Conservation (phyloP, 140 eudicot genomes). For the Cichorium intybus region DNA sequence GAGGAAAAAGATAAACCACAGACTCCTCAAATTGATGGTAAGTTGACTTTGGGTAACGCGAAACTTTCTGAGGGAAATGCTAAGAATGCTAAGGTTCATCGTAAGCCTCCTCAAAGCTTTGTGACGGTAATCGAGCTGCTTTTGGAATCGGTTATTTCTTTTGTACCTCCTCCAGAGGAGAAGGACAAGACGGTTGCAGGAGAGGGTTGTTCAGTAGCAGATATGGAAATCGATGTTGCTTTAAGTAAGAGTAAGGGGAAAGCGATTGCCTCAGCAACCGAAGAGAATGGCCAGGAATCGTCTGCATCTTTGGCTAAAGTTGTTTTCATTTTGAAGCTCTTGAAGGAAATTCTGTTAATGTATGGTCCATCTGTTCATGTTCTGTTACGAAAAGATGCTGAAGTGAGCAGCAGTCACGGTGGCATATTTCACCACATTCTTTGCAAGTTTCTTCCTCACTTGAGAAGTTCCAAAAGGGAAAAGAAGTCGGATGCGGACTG, state of each 20-base stretch:
- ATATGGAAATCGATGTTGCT: conserved; percentile 84
- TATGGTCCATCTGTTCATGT: conserved; percentile 87
- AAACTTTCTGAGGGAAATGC: conserved; percentile 54
- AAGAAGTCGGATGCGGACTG: conserved; percentile 83
- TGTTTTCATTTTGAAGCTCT: conserved; percentile 82
- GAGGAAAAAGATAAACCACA: conserved; percentile 64
- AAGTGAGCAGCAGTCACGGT: conserved; percentile 54
- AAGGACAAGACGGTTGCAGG: conserved; percentile 46
- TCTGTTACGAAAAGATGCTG: conserved; percentile 81
- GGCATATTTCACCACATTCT: conserved; percentile 87
- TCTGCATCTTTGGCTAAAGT: conserved; percentile 78
- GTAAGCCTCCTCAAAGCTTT: conserved; percentile 86
- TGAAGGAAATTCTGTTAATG: conserved; percentile 80
- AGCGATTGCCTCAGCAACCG: conserved; percentile 60
- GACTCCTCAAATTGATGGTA: conserved; percentile 38
- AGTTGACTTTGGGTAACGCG: conserved; percentile 41
- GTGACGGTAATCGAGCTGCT: conserved; percentile 76
- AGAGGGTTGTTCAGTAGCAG: conserved; percentile 41
- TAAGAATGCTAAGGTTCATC: conserved; percentile 66
- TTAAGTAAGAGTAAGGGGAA: conserved; percentile 82
- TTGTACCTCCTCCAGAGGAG: conserved; percentile 66
- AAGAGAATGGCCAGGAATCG: conserved; percentile 56
- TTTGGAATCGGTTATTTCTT: conserved; percentile 55
- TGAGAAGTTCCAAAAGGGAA: conserved; percentile 53
- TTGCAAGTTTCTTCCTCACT: conserved; percentile 67